A percentile compares a stretch with the other conserved stretches of the same genome.
Conservation (phyloP, 2,329 filamentous ascomycete genomes). For the Pseudocercospora fijiensis region DNA sequence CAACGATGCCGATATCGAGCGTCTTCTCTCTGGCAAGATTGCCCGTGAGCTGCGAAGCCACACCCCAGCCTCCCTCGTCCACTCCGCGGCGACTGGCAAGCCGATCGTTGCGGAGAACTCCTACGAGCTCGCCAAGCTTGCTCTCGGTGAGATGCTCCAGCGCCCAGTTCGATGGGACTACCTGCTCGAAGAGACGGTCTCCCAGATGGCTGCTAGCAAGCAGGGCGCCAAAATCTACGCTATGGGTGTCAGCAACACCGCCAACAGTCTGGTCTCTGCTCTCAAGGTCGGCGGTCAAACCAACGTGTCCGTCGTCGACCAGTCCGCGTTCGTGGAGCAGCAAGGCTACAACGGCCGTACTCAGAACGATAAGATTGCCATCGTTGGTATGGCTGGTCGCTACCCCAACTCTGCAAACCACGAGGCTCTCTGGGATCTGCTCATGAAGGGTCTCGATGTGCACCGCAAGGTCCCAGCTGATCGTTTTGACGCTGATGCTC, state of each 20-base stretch:
- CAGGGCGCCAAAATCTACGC: slow-evolving; percentile 48
- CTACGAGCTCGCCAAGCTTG: slow-evolving; percentile 47
- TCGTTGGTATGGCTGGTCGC: slow-evolving; percentile 78
- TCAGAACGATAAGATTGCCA: slow-evolving; percentile 71
- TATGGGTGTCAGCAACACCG: slow-evolving; percentile 55
- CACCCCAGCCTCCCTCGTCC: slow-evolving; percentile 46
- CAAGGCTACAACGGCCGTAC: slow-evolving; percentile 44
- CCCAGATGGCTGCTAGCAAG: slow-evolving; percentile 47
- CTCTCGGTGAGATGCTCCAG: slow-evolving; percentile 48
- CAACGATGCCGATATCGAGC: slow-evolving; percentile 51
- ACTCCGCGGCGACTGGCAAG: slow-evolving; percentile 50
- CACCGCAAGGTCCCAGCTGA: slow-evolving; percentile 66
- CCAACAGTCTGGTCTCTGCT: slow-evolving; percentile 56
- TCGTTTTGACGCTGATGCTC: slow-evolving; percentile 70
- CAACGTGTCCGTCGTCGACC: slow-evolving; percentile 46
- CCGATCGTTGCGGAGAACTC: slow-evolving; percentile 48
- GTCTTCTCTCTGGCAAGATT: slow-evolving; percentile 49
- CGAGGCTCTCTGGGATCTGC: slow-evolving; percentile 72
- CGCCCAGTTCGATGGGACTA: slow-evolving; percentile 52
- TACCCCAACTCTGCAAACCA: slow-evolving; percentile 71
- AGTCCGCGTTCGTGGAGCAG: slow-evolving; percentile 46
- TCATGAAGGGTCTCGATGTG: slow-evolving; percentile 72
- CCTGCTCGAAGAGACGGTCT: slow-evolving; percentile 50
- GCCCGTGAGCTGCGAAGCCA: slow-evolving; percentile 44
- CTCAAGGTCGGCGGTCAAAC: slow-evolving; percentile 52